Conservation (phyloP, 768 basidiomycete genomes). For the Gymnopilus dilepis region DNA sequence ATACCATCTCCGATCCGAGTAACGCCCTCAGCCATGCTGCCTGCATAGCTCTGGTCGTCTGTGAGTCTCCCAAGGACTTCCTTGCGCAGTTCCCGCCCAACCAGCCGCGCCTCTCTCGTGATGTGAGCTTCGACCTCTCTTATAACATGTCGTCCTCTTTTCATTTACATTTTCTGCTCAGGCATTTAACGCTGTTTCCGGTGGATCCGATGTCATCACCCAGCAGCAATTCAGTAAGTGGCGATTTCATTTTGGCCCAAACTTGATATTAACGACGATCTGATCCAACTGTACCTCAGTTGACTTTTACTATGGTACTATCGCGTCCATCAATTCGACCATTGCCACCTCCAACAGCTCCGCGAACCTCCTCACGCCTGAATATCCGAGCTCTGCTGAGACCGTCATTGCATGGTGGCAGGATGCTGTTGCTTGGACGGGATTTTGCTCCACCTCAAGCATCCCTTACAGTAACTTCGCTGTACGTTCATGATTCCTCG, state of each 20-base stretch:
- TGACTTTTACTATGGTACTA: slow-evolving; percentile 4
- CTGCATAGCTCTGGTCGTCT: slow-evolving; percentile 4
- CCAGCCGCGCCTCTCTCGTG: not conserved
- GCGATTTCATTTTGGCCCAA: not conserved
- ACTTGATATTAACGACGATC: not conserved
- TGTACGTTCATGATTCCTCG: not conserved
- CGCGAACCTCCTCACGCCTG: not conserved
- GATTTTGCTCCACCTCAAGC: not conserved
- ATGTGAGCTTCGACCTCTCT: not conserved
- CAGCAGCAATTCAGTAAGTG: slow-evolving; percentile 5
- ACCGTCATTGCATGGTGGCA: slow-evolving; percentile 4
- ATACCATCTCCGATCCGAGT: not conserved
- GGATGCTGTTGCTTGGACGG: not conserved
- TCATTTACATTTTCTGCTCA: not conserved
- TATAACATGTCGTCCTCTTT: not conserved
- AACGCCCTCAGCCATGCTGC: not conserved
- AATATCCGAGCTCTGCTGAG: not conserved
- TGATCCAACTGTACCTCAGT: not conserved
- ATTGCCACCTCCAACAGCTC: not conserved
- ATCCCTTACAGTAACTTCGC: slow-evolving; percentile 1
- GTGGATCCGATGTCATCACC: not conserved
- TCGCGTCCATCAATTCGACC: not conserved
- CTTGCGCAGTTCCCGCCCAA: not conserved
- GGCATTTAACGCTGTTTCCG: slow-evolving; percentile 1
- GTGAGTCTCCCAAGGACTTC: not conserved